Evolutionary conservation across 768 basidiomycete genomes (phyloP).

Genomic region (Dendrothele bispora): DNA sequence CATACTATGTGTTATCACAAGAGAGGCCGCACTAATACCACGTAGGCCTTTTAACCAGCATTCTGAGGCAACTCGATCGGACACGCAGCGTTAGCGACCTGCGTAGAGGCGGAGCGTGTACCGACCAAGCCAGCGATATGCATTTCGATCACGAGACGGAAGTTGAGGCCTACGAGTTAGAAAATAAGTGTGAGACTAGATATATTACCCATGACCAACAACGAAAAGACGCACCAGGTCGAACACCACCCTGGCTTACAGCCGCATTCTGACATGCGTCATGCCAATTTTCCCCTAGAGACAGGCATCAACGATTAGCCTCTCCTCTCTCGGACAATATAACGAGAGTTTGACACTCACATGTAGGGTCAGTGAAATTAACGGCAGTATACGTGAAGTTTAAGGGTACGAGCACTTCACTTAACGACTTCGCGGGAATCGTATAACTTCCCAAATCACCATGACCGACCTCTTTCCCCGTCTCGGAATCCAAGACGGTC

Average conservation of each 20-base stretch:
- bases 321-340: slow-evolving; percentile 5
- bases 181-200: slow-evolving; percentile 9
- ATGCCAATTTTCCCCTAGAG: slow-evolving; percentile 71
- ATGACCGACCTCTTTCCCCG: slow-evolving; percentile 60
- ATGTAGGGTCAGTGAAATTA: slow-evolving; percentile 83
- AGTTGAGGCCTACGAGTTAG: slow-evolving; percentile 47
- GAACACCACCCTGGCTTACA: slow-evolving; percentile 46
- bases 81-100: slow-evolving; percentile 60
- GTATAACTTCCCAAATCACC: slow-evolving; percentile 62
- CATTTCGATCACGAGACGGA: slow-evolving; percentile 67
- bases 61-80: slow-evolving; percentile 66
- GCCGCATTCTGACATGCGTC: slow-evolving; percentile 68
- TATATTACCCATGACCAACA: background rate
- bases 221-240: slow-evolving; percentile 51
- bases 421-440: slow-evolving; percentile 65
- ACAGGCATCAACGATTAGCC: slow-evolving; percentile 7
- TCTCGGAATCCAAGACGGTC: slow-evolving; percentile 66
- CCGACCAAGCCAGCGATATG: slow-evolving; percentile 66
- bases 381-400: slow-evolving; percentile 81
- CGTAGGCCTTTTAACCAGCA: slow-evolving; percentile 38
- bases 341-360: slow-evolving; percentile 38
- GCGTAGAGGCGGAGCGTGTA: slow-evolving; percentile 51
- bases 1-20: too few species aligned
- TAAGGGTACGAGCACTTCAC: slow-evolving; percentile 70
- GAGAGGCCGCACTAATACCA: too few species aligned